phyloP scores from a whole-genome alignment of 441 rosid genomes.

The Gossypium trilobum region DNA sequence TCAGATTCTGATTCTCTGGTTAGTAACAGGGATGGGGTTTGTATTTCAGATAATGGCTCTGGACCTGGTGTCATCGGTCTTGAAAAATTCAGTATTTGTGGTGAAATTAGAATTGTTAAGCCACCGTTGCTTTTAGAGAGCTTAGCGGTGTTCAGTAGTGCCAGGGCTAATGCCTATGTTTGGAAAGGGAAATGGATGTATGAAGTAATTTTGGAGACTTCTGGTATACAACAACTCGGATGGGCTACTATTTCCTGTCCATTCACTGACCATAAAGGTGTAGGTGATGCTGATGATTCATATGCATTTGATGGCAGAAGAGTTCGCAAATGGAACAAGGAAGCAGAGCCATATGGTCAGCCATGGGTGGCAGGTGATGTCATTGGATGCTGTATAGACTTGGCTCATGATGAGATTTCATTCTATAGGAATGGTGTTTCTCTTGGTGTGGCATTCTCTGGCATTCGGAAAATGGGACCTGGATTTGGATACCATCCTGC shows the following conservation, averaged over 20 bases:
- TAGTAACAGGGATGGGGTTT: constrained; percentile 50
- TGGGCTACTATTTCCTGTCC: constrained; percentile 90
- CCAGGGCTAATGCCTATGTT: constrained; percentile 73
- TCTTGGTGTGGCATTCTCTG: constrained; percentile 80
- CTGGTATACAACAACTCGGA: constrained; percentile 86
- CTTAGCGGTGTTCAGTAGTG: constrained; percentile 79
- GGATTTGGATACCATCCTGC: constrained; percentile 89
- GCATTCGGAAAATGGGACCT: constrained; percentile 73
- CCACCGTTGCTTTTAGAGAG: constrained; percentile 79
- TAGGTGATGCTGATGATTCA: constrained; percentile 95
- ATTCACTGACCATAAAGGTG: constrained; percentile 86
- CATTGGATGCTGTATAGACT: constrained; percentile 86
- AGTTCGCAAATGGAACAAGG: constrained; percentile 84
- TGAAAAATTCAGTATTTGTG: constrained; percentile 64
- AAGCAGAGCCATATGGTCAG: constrained; percentile 72
- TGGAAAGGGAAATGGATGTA: constrained; percentile 99
- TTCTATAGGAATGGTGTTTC: constrained; percentile 78
- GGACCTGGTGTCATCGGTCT: constrained; percentile 48
- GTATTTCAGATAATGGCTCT: constrained; percentile 36
- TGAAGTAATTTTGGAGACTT: constrained; percentile 82
- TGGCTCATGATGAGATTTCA: constrained; percentile 58
- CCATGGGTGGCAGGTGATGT: constrained; percentile 90
- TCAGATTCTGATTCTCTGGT: constrained; percentile 19
- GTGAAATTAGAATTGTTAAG: constrained; percentile 59
- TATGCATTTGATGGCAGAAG: constrained; percentile 96